phyloP scores from a whole-genome alignment of 2,329 filamentous ascomycete genomes.

The Fusarium odoratissimum region DNA sequence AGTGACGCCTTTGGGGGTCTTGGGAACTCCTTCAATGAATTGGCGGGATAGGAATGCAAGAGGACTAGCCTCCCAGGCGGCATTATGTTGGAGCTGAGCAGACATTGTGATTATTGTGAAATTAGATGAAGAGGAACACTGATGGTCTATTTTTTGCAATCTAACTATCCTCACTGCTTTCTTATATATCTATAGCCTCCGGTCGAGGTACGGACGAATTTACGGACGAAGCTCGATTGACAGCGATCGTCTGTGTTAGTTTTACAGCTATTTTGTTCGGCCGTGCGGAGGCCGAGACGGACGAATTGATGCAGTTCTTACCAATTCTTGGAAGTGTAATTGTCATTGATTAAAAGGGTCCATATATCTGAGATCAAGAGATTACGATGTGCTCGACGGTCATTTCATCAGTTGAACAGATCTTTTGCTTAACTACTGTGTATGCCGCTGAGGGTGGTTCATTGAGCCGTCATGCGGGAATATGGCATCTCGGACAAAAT shows the following conservation, averaged over 20 bases:
- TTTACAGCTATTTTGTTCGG: not conserved
- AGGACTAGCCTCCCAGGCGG: constrained; percentile 35
- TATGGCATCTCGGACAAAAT: not conserved
- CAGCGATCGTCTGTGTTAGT: not conserved
- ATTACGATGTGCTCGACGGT: too few relatives aligned
- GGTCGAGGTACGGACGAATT: constrained; percentile 30
- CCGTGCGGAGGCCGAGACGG: constrained; percentile 40
- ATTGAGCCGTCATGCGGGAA: not conserved
- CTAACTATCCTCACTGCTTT: not conserved
- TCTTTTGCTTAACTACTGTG: not conserved
- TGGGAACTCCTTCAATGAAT: constrained; percentile 41
- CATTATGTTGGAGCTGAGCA: constrained; percentile 33
- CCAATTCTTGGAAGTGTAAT: not conserved
- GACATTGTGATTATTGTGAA: constrained; percentile 27
- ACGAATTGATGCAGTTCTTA: constrained; percentile 8
- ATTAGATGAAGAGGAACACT: not conserved
- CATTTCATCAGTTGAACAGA: rapidly evolving
- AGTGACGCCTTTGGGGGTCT: constrained; percentile 35
- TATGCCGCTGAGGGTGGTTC: not conserved
- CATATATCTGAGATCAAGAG: not conserved
- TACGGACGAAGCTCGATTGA: not conserved
- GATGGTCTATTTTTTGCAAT: not conserved
- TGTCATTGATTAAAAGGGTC: not conserved
- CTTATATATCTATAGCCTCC: constrained; percentile 23
- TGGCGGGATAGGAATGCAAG: constrained; percentile 43